These are phyloP conservation scores for Chlorociboria aeruginascens DNA, from an alignment of 495 filamentous ascomycete species.

Conservation along the genomic window DNA sequence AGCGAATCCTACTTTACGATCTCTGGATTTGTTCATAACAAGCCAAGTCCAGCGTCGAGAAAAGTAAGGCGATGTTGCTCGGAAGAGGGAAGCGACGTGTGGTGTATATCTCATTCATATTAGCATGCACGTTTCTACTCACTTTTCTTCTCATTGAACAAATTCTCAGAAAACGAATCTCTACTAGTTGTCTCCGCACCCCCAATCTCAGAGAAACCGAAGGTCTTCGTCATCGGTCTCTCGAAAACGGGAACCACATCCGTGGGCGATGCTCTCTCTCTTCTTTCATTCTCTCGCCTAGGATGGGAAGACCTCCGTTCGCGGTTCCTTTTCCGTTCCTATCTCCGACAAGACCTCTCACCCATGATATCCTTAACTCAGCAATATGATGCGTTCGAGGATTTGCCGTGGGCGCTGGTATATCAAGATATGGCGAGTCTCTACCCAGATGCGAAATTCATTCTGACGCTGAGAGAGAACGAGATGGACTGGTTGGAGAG, in stretches of 20 bases:
- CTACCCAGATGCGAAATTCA: slow-evolving; percentile 3
- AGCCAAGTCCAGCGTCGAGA: not conserved
- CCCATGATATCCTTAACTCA: not conserved
- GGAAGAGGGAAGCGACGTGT: not conserved
- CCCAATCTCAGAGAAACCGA: not conserved
- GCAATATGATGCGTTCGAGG: slow-evolving; percentile 2
- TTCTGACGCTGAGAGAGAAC: not conserved
- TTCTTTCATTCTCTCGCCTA: not conserved
- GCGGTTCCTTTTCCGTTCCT: not conserved
- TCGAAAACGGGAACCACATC: slow-evolving; percentile 8
- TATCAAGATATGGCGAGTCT: not conserved
- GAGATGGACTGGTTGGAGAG: not conserved
- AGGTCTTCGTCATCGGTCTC: slow-evolving; percentile 7
- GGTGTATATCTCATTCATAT: not conserved
- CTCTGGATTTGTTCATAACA: too few species aligned
- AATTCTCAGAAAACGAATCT: not conserved
- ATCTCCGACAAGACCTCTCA: not conserved
- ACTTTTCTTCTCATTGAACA: not conserved
- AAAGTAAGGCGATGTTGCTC: not conserved
- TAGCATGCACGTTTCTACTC: not conserved
- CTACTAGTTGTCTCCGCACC: not conserved
- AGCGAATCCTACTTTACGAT: too few species aligned
- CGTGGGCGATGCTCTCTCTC: slow-evolving; percentile 3
- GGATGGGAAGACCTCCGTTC: slow-evolving; percentile 4
- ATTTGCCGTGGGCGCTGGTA: slow-evolving; percentile 3